Conservation (phyloP, 148 eudicot genomes). For the Salicornia ramosissima region DNA sequence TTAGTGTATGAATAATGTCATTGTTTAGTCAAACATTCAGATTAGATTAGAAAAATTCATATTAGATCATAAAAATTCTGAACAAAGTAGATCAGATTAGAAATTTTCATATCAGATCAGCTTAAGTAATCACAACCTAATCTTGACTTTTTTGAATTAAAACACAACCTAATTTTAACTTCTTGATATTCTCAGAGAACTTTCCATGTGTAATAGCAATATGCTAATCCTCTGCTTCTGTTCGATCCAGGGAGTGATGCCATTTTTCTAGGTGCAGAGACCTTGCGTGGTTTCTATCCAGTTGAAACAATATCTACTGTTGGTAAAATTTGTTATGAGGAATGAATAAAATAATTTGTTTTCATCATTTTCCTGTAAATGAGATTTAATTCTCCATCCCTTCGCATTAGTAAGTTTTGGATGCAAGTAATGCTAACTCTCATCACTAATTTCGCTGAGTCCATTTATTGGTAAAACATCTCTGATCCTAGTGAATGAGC, state of each 20-base stretch:
- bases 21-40: no score
- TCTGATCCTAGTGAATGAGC: no score
- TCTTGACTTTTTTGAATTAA: no score
- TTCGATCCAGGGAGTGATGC: slow-evolving; percentile 70
- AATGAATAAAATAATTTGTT: slow-evolving; percentile 12
- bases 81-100: no score
- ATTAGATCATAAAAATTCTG: no score
- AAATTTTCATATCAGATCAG: no score
- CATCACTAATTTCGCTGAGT: neutral
- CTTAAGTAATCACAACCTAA: no score
- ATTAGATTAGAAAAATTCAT: no score
- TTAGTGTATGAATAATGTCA: no score
- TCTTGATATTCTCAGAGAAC: neutral
- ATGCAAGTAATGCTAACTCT: neutral
- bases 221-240: no score
- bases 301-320: slow-evolving; percentile 76
- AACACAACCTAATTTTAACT: no score
- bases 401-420: neutral
- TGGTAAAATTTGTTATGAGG: slow-evolving; percentile 85
- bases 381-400: neutral
- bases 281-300: slow-evolving; percentile 82
- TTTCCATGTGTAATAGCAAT: no score
- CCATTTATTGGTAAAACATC: neutral
- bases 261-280: slow-evolving; percentile 93
- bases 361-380: neutral